phyloP scores from a whole-genome alignment of 805 yeast species.

The Monosporozyma aerobia region DNA sequence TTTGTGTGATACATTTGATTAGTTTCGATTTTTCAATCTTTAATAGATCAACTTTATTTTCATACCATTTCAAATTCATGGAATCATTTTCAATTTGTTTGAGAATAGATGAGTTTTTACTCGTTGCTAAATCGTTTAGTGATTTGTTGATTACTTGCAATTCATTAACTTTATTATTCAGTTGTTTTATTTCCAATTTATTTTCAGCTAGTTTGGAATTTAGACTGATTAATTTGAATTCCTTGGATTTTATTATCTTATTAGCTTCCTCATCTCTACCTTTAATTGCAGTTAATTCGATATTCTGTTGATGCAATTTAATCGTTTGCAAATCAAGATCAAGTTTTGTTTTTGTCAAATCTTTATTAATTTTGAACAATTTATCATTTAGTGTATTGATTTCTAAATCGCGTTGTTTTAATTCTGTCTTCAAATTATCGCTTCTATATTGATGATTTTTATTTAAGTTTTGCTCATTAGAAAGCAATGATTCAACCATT shows the following conservation, averaged over 20 bases:
- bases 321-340: neutral
- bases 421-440: neutral
- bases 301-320: neutral
- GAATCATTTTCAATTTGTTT: slow-evolving; percentile 28
- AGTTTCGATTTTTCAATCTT: slow-evolving; percentile 22
- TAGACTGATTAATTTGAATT: neutral
- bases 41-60: slow-evolving; percentile 46
- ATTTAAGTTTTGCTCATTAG: slow-evolving; percentile 37
- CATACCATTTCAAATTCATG: slow-evolving; percentile 38
- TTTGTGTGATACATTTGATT: slow-evolving; percentile 35
- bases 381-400: neutral
- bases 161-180: neutral
- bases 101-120: slow-evolving; percentile 29
- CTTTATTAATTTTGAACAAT: slow-evolving; percentile 18
- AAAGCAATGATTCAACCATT: slow-evolving; percentile 33
- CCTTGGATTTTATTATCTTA: neutral
- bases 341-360: neutral
- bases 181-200: neutral
- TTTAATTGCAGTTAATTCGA: neutral
- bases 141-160: slow-evolving; percentile 33
- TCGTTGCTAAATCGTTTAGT: slow-evolving; percentile 34
- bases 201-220: neutral
- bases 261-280: neutral
- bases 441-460: neutral
- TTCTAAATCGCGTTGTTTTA: neutral